phyloP scores from a whole-genome alignment of 257 asterid genomes.

The Solanum pinnatisectum region DNA sequence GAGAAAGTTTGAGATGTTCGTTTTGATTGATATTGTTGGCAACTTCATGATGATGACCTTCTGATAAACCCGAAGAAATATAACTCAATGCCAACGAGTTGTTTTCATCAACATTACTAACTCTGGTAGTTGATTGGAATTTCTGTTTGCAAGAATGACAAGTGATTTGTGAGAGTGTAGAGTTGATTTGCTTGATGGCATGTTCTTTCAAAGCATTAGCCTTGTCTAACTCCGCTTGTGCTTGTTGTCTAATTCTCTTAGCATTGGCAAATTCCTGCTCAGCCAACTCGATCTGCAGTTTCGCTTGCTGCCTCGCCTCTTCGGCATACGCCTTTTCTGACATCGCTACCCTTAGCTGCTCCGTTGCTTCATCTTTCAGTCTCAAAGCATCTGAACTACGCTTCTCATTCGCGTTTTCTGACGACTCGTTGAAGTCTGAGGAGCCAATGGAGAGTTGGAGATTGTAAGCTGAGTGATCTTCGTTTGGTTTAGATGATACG shows the following conservation, averaged over 20 bases:
- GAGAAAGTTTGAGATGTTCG: slow-evolving; percentile 14
- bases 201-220: slow-evolving; percentile 50
- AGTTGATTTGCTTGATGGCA: slow-evolving; percentile 45
- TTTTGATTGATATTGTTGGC: slow-evolving; percentile 14
- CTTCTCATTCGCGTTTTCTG: slow-evolving; percentile 12
- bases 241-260: slow-evolving; percentile 67
- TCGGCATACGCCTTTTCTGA: slow-evolving; percentile 68
- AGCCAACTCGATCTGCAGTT: slow-evolving; percentile 59
- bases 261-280: slow-evolving; percentile 72
- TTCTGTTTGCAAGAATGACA: slow-evolving; percentile 61
- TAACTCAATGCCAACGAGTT: slow-evolving; percentile 22
- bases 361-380: slow-evolving; percentile 27
- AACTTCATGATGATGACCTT: slow-evolving; percentile 25
- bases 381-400: slow-evolving; percentile 9
- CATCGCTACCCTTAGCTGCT: slow-evolving; percentile 35
- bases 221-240: slow-evolving; percentile 49
- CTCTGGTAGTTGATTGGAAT: slow-evolving; percentile 21
- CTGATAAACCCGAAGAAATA: slow-evolving; percentile 43
- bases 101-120: not conserved
- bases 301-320: slow-evolving; percentile 58
- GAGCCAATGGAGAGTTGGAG: slow-evolving; percentile 43
- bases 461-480: slow-evolving; percentile 21
- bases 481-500: slow-evolving; percentile 7
- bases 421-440: slow-evolving; percentile 3
- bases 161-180: slow-evolving; percentile 45